Evolutionary conservation across 495 filamentous ascomycete genomes (phyloP).

Genomic region (Choiromyces venosus): DNA sequence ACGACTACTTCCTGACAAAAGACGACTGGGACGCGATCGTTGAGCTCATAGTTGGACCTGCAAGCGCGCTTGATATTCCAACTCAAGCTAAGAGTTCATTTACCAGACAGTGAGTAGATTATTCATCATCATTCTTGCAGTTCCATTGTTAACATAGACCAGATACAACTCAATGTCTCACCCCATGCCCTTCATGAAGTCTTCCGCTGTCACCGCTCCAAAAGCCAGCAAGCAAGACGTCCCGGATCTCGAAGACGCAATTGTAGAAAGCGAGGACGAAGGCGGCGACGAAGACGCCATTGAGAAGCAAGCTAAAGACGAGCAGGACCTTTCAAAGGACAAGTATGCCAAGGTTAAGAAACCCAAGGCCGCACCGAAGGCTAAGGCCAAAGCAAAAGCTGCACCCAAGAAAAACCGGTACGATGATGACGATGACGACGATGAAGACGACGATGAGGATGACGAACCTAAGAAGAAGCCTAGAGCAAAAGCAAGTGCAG

Average conservation of each 20-base stretch:
- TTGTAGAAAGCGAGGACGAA: constrained; percentile 83
- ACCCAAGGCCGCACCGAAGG: constrained; percentile 48
- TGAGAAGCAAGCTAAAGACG: constrained; percentile 56
- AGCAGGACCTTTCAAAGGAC: constrained; percentile 80
- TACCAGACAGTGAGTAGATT: constrained; percentile 62
- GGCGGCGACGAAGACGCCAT: constrained; percentile 60
- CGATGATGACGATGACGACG: background rate
- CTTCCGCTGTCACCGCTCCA: constrained; percentile 65
- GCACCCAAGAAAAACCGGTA: constrained; percentile 48
- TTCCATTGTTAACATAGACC: constrained; percentile 29
- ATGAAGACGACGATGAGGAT: background rate
- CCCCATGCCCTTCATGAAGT: constrained; percentile 93
- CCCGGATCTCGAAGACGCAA: constrained; percentile 92
- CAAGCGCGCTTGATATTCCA: constrained; percentile 74
- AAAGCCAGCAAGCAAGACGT: constrained; percentile 64
- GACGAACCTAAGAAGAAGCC: constrained; percentile 50
- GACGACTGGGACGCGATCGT: constrained; percentile 91
- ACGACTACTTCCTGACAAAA: constrained; percentile 91
- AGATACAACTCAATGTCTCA: constrained; percentile 84
- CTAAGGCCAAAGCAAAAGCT: constrained; percentile 55
- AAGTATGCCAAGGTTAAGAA: constrained; percentile 93
- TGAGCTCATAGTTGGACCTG: constrained; percentile 83
- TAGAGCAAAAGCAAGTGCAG: constrained; percentile 43
- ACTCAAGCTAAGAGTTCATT: constrained; percentile 81
- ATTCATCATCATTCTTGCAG: constrained; percentile 14